A percentile compares a stretch with the other conserved stretches of the same genome.
These are phyloP conservation scores for Wallacemonas collosoma DNA, from an alignment of 208 protist genomes.

Conservation along the genomic window DNA sequence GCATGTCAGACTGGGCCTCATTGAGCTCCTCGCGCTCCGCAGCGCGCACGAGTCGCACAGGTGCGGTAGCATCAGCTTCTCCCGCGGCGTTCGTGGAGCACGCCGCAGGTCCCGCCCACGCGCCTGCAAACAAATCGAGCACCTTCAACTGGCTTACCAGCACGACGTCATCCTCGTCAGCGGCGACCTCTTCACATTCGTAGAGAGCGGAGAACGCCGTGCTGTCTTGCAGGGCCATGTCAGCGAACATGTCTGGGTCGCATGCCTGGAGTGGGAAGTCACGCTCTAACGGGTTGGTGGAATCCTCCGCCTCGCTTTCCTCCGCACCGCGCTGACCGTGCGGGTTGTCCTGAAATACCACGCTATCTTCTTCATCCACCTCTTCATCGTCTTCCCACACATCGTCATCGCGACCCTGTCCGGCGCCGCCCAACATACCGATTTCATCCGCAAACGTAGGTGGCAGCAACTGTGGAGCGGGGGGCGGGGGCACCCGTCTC, in stretches of 20 bases:
- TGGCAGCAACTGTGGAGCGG: neutral
- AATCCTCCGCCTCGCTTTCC: neutral
- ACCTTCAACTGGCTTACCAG: constrained; percentile 14
- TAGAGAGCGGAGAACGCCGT: neutral
- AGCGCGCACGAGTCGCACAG: constrained; percentile 4
- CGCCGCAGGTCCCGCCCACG: neutral
- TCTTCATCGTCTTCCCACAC: constrained; percentile 13
- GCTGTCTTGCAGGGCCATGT: constrained; percentile 15
- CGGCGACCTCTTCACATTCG: neutral
- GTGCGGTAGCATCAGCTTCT: neutral
- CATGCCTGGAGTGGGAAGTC: constrained; percentile 9
- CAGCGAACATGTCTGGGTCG: constrained; percentile 1
- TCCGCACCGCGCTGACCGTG: neutral
- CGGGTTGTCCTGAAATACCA: constrained; percentile 9
- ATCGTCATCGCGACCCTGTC: constrained; percentile 12
- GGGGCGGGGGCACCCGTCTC: neutral
- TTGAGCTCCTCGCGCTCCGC: constrained; percentile 15
- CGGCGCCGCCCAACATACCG: constrained; percentile 3
- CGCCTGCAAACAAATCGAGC: neutral
- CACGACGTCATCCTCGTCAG: constrained; percentile 16
- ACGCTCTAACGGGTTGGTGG: neutral
- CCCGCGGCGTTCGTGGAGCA: neutral
- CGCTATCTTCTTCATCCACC: neutral
- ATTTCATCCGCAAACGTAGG: neutral
- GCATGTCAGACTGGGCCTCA: constrained; percentile 3